Evolutionary conservation across 2,329 filamentous ascomycete genomes (phyloP), one percentile per base, ranked within the genome.

Genomic region (Ascosphaera apis): DNA sequence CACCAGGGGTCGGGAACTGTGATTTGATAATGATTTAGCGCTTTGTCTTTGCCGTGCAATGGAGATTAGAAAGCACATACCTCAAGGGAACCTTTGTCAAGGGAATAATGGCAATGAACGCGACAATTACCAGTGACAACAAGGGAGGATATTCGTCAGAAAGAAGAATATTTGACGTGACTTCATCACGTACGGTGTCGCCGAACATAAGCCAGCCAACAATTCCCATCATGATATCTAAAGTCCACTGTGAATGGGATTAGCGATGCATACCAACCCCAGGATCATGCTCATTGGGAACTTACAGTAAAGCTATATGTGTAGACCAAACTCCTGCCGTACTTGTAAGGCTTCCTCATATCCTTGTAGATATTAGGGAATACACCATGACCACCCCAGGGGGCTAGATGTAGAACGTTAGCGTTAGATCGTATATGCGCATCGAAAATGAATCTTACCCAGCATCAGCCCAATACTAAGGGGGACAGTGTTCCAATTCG

Each of bases 171-270:
- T 92, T 95, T 48, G 77, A 76, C 0, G 88, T 93, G 51, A 95
- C 75, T 53, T 91, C 82, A 43, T 92, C 84, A 38, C 67, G 68
- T 37, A 92, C 80, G n/a, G 61, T 66, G 45, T 91, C 79, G 41
- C 86, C 86, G 53, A 93, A 98, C 86, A 98, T 95, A 43, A 93
- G 65, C 39, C 88, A 68, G 28, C 88, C 86, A 8, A 79, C 69
- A 32, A 88, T 67, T 17, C 82, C 84, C 50, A 91, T 83, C 33
- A 72, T 67, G 17, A 76, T 65, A 52, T 95, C 86, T 9, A 95
- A 66, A 15, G 80, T 50, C 52, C 81, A 86, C 71, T 78, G 38
- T 23, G 15, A n/a, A n/a, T n/a, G n/a, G n/a, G n/a, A n/a, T n/a
- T n/a, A n/a, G n/a, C n/a, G n/a, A n/a, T n/a, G n/a, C n/a, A n/a